Base-by-base conservation (phyloP, 805 yeast genomes). In the Candida awuae region DNA sequence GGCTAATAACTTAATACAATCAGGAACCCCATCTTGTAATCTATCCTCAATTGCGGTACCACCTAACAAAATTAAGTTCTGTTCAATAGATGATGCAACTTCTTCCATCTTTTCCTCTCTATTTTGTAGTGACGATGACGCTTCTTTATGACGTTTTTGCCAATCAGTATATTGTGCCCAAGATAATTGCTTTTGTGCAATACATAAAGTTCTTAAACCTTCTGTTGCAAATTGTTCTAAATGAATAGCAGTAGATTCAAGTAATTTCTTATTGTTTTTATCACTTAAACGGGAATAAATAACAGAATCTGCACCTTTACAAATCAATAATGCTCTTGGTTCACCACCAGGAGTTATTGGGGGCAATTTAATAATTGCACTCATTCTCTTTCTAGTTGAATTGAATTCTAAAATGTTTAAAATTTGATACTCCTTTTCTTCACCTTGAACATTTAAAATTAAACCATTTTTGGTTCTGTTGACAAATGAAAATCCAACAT, bases 21-120 rank as follows among this genome's bases (percentile, higher is more conserved):
- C 92, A 2, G 92, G 90, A 39, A 84, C 94, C 63, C 92, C 92
- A 50, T 80, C 86, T 59, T 84, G 94, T 44, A 84, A 63, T 55
- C 87, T 68, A 65, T 84, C 94, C 58, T 84, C 94, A 58, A 84
- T 84, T 23, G 92, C 92, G 29, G 94, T 84, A 47, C 92, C 92
- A 51, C 94, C 94, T 18, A 83, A 59, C 38, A 84, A 62, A 13
- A 66, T 67, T 49, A 84, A 64, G 29, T 79, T 78, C 32, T 73
- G 65, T 58, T 84, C 94, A 44, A 84, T 77, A 4, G 75, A 69
- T 43, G 82, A 85, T 9, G 87, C 86, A 29, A 80, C 84, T 18
- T 67, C 74, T 52, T 82, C 92, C 75, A 84, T 75, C 47, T 71
- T 69, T 17, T 68, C 84, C 51, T 80, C 90, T 62, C 94, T 71